Conservation (phyloP, 257 asterid genomes). For the Solanum bulbocastanum region DNA sequence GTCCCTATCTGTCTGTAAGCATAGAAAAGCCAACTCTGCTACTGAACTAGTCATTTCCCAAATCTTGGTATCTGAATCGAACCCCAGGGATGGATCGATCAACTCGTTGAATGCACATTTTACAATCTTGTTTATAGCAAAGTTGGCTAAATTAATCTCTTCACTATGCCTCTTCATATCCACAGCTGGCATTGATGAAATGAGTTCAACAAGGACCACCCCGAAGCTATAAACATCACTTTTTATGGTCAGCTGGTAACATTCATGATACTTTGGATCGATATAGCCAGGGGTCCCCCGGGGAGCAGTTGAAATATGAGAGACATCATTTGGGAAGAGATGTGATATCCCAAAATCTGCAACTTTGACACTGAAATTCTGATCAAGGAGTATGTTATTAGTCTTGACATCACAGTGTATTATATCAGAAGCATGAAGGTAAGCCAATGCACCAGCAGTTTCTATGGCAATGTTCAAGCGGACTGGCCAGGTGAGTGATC, state of each 20-base stretch:
- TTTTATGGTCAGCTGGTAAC: not conserved
- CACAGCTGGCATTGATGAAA: not conserved
- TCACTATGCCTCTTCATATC: not conserved
- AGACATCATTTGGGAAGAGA: not conserved
- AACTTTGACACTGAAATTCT: not conserved
- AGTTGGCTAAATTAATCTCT: not conserved
- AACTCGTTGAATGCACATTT: not conserved
- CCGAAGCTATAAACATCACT: conserved; percentile 3
- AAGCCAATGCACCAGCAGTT: conserved; percentile 1
- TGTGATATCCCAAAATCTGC: conserved; percentile 2
- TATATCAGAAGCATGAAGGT: not conserved
- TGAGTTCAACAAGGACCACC: not conserved
- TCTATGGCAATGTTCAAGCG: not conserved
- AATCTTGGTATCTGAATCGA: not conserved
- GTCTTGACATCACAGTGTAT: conserved; percentile 2
- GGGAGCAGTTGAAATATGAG: not conserved
- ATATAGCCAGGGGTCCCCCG: conserved; percentile 1
- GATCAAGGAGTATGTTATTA: not conserved
- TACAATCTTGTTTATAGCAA: not conserved
- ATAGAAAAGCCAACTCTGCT: not conserved
- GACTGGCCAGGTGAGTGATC: not conserved
- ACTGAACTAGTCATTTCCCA: not conserved
- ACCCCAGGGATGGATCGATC: not conserved
- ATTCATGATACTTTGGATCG: not conserved
- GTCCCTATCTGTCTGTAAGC: not conserved